Base-by-base conservation (phyloP, 352 stramenopile species). In the Pythium rishiriense region DNA sequence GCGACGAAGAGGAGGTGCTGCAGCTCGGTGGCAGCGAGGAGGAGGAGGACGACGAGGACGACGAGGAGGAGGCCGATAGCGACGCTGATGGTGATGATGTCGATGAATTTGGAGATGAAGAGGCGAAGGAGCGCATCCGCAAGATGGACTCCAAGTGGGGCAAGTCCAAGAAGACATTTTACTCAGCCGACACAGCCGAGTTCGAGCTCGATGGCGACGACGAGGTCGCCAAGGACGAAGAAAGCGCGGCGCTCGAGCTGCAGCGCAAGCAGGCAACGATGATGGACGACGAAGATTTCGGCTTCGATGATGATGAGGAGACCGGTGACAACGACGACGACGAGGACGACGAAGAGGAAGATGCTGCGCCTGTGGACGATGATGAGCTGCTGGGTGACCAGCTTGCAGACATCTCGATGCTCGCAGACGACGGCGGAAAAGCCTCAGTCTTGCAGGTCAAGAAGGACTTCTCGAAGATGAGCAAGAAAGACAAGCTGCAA, bases 201-300 rank as follows among this genome's bases (percentile, higher is more conserved):
- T 93, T 85, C 47, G 86, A 95, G 52, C 49, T 92, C 9, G 83
- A 92, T 35, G 90, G 76, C 25, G 86, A 93, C 63, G 83, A 93
- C 49, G 87, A 93, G 46, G 73, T 75, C 17, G 85, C 83, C 3
- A 86, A 90, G 47, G 87, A 96, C 42, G 87, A 96, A 74, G 87
- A 96, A 51, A 82, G 88, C 52, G 87, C 85, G 15, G 87, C 87
- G 42, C 59, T 96, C 5, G 87, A 96, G 60, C 57, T 96, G 49
- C 87, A 96, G 70, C 81, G 78, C 54, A 93, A 94, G 55, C 85
- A 96, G 74, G 81, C 81, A 7, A 76, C 83, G 21, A 83, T 93
- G 78, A 88, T 96, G 82, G 87, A 92, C 70, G 82, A 92, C 52
- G 85, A 93, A 54, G 87, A 96, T 64, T 94, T 94, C 72, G 87